Percentiles rank a stretch among this genome's conserved stretches.
phyloP scores from a whole-genome alignment of 2,329 filamentous ascomycete species.

The Phyllosticta paracitricarpa region DNA sequence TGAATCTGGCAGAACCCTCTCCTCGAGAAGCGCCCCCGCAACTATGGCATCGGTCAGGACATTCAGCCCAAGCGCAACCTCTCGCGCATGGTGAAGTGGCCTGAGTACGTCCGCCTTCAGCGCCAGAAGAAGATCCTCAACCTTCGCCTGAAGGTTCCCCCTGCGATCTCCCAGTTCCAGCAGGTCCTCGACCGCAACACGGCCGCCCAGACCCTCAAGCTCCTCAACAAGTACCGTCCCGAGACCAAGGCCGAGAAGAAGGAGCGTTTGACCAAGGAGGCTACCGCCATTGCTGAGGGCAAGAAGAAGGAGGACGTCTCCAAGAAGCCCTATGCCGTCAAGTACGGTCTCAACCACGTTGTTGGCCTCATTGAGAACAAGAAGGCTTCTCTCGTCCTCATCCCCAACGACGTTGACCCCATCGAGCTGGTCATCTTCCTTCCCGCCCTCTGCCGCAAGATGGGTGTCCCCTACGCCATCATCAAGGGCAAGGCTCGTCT shows the following conservation, averaged over 20 bases:
- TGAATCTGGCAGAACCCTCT: constrained; percentile 74
- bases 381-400: constrained; percentile 96
- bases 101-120: constrained; percentile 93
- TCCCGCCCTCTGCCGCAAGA: constrained; percentile 98
- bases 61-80: constrained; percentile 91
- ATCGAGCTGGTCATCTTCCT: constrained; percentile 99
- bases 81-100: constrained; percentile 87
- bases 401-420: constrained; percentile 98
- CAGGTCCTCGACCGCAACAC: constrained; percentile 62
- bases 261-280: constrained; percentile 97
- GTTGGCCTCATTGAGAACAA: constrained; percentile 61
- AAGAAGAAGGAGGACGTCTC: constrained; percentile 99
- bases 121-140: constrained; percentile 92
- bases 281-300: constrained; percentile 92
- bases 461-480: constrained; percentile 98
- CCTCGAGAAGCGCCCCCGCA: constrained; percentile 93
- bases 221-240: constrained; percentile 99
- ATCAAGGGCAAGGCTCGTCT: constrained; percentile 99
- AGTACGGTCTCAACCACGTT: constrained; percentile 99
- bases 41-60: constrained; percentile 98
- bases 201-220: constrained; percentile 94
- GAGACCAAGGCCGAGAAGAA: constrained; percentile 99
- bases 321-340: constrained; percentile 99
- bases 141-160: constrained; percentile 96
- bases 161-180: constrained; percentile 95